Evolutionary conservation across 805 yeast species (phyloP), one percentile per base, ranked within the genome.

Genomic region (Spathaspora boniae): DNA sequence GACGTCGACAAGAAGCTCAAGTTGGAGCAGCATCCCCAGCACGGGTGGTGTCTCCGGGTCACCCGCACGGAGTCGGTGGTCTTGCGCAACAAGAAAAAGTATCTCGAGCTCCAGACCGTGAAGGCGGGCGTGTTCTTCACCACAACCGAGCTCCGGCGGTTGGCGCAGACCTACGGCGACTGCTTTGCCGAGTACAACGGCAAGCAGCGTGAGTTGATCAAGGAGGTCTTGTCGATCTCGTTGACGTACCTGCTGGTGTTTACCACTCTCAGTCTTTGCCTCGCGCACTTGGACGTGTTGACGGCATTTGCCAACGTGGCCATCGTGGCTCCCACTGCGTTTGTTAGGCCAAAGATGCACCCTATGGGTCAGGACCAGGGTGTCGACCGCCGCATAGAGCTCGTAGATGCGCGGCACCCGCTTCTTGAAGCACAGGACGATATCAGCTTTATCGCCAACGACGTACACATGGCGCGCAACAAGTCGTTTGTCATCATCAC

Each of bases 111-210:
- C 29, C 85, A 88, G 34, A 91, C 97, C 0, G 94, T 87, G 20
- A 93, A 93, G 55, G 95, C 96, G 2, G 99, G 99, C 38, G 91
- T 91, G 4, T 87, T 72, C 56, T 93, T 93, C 68, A 87, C 96
- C 7, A 86, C 95, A 2, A 58, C 66, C 28, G 71, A 72, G 42
- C 65, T 93, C 46, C 68, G 75, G 27, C 67, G 70, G n/a, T 64
- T 80, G 23, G 78, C 88, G 9, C 62, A 67, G 24, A 76, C 79
- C 39, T 80, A 78, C 46, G 61, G 64, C 9, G 76, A 76, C 29
- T 63, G 82, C 16, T 78, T 80, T 41, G 67, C 70, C 9, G 82
- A 80, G 39, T 91, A 91, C 56, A 79, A 82, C 42, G 65, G 64
- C 36, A 82, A 86, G 41, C 98, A 93, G 59, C 64, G 81, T 3